Percentiles rank a stretch among this genome's conserved stretches.
phyloP scores from a whole-genome alignment of 202 grass and related monocot species.

The Carex arenaria region DNA sequence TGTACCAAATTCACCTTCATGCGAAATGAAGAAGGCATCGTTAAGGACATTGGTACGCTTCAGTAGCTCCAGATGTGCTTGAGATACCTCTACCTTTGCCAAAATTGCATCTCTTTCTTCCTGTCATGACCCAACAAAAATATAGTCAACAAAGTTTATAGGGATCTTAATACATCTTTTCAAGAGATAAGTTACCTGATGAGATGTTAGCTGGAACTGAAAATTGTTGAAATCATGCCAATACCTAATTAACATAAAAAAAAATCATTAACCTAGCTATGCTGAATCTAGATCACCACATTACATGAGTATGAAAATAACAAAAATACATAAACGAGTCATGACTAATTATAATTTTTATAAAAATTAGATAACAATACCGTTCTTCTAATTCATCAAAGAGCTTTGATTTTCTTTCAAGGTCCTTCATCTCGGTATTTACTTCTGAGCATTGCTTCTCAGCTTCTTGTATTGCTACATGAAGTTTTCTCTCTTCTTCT shows the following conservation, averaged over 20 bases:
- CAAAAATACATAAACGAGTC: not conserved
- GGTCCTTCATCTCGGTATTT: constrained; percentile 58
- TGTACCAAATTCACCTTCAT: constrained; percentile 90
- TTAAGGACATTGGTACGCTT: constrained; percentile 91
- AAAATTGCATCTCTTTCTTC: constrained; percentile 97
- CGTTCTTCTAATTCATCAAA: constrained; percentile 89
- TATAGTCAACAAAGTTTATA: not conserved
- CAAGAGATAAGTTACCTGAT: constrained; percentile 56
- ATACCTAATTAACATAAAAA: constrained; percentile 51
- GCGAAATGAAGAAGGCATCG: constrained; percentile 85
- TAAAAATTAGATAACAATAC: constrained; percentile 28
- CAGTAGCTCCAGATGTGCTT: constrained; percentile 79
- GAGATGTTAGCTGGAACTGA: constrained; percentile 92
- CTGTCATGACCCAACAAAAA: constrained; percentile 29
- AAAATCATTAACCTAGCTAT: constrained; percentile 8
- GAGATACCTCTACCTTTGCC: constrained; percentile 93
- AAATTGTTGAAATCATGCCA: constrained; percentile 99
- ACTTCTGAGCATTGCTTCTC: constrained; percentile 81
- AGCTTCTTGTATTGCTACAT: constrained; percentile 83
- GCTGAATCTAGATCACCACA: not conserved
- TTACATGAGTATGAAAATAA: not conserved
- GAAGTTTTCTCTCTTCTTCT: constrained; percentile 83
- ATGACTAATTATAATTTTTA: not conserved
- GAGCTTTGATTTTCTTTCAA: constrained; percentile 79
- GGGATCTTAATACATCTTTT: not conserved